Conservation (phyloP, 164 flowering plant species). For the Hamamelis virginiana region DNA sequence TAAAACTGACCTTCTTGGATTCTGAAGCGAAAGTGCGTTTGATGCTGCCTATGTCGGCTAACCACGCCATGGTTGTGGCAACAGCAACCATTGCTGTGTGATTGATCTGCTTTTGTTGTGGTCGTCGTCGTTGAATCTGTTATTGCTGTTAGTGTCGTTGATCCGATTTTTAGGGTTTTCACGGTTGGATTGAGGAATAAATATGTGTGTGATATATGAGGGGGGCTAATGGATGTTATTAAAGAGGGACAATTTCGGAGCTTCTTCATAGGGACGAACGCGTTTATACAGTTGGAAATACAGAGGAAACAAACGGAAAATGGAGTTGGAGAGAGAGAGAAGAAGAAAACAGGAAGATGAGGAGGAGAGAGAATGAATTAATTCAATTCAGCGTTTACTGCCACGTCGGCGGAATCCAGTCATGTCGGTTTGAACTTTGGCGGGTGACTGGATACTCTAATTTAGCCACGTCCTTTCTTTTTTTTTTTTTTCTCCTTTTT, state of each 20-base stretch:
- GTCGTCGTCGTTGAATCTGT: background rate
- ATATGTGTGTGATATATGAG: background rate
- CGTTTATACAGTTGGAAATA: constrained; percentile 7
- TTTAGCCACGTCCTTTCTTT: no score
- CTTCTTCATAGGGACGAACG: constrained; percentile 6
- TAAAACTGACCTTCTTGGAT: background rate
- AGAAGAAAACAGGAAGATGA: background rate
- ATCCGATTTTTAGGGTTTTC: background rate
- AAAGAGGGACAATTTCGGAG: background rate
- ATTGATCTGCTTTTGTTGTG: background rate
- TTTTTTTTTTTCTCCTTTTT: no score
- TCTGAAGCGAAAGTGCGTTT: constrained; percentile 13
- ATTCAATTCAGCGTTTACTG: background rate
- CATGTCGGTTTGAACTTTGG: no score
- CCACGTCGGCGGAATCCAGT: background rate
- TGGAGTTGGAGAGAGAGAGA: background rate
- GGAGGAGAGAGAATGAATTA: no score
- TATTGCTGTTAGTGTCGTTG: background rate
- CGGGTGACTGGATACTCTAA: no score
- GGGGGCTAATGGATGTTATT: background rate
- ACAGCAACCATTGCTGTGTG: background rate
- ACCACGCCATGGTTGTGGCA: constrained; percentile 18
- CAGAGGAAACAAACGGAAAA: constrained; percentile 7
- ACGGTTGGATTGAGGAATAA: background rate
- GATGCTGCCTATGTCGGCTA: constrained; percentile 18